Evolutionary conservation across 2,329 filamentous ascomycete genomes (phyloP).

Genomic region (Geosmithia morbida): DNA sequence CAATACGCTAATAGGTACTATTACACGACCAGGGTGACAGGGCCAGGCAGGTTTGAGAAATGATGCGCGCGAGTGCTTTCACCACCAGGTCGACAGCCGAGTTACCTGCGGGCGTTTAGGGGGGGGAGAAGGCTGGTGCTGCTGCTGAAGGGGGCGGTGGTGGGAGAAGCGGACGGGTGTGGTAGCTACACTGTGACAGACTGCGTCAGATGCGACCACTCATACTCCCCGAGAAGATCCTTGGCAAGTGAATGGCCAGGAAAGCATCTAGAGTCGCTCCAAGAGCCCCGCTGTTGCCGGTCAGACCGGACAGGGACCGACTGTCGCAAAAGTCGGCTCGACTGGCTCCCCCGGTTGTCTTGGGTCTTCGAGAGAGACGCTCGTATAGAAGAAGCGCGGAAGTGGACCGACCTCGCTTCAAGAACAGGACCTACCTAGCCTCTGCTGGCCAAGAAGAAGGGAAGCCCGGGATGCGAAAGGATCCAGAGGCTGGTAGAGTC

Average conservation of each 20-base stretch:
- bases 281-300: background rate
- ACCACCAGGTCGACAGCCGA: background rate
- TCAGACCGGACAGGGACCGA: background rate
- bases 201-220: background rate
- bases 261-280: background rate
- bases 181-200: background rate
- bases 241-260: background rate
- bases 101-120: background rate
- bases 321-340: background rate
- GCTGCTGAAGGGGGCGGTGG: background rate
- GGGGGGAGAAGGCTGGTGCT: background rate
- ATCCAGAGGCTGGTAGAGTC: background rate
- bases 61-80: background rate
- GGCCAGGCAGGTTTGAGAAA: background rate
- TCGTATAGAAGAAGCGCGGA: too few species aligned
- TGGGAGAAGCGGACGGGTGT: background rate
- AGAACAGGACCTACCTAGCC: background rate
- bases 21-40: background rate
- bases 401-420: background rate
- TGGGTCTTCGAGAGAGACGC: too few species aligned
- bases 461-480: background rate
- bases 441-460: background rate
- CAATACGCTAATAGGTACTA: background rate
- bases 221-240: background rate
- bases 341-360: too few species aligned